Base-by-base conservation (phyloP, 805 yeast species). In the Suhomyces canberraensis region DNA sequence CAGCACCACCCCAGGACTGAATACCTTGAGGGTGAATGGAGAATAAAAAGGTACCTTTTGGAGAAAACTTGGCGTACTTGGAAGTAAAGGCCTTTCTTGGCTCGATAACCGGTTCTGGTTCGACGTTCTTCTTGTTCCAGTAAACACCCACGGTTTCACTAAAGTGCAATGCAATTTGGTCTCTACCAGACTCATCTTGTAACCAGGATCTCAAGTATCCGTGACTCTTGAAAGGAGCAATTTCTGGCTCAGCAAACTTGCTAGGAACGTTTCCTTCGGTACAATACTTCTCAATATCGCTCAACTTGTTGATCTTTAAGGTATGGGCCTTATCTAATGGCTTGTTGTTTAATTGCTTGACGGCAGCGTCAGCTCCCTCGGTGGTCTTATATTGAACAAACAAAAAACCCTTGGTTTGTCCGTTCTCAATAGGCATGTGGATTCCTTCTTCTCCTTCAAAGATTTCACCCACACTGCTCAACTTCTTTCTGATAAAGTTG, bases 21-120 rank as follows among this genome's bases (percentile, higher is more conserved):
- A 89, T 80, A 73, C 98, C 98, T 65, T 87, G 95, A 35, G 88
- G 88, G 65, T 91, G 97, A 51, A 89, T 74, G 1, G 97, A 82
- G 51, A 86, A 79, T 46, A 91, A 64, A 56, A 79, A 90, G 9
- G 91, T 80, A 62, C 99, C 99, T 65, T 80, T 81, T 56, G 97
- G 96, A 33, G 98, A 88, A 71, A 89, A 91, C 59, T 81, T 81
- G 52, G 88, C 85, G 51, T 82, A 89, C 44, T 87, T 81, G 41
- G 88, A 81, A 40, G 97, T 89, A 85, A 95, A 88, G 48, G 83
- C 81, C 46, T 74, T 71, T 64, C 95, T 79, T 53, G 89, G 83
- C 54, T 84, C 88, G 40, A 83, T 78, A 28, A 73, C 89, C 35
- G 76, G 76, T 61, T 87, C 93, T 25, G 95, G 91, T 29, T 73